Percentiles rank a stretch among this genome's conserved stretches.
These are phyloP conservation scores for Hypoxylon perforatum DNA, from an alignment of 495 filamentous ascomycete species.

Conservation along the genomic window DNA sequence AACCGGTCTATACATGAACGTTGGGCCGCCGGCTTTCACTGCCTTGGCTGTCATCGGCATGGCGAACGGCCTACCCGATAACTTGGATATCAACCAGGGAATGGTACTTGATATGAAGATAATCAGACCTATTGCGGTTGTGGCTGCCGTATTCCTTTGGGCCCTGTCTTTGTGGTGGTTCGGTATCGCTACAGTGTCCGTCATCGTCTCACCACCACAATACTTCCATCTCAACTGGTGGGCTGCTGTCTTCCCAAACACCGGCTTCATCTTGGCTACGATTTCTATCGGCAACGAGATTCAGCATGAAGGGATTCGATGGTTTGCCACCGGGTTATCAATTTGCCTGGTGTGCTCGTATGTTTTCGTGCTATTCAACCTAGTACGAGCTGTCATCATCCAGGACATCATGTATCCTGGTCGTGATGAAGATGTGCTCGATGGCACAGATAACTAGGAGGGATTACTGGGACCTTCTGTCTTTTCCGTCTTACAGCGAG, in stretches of 20 bases:
- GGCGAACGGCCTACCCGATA: constrained; percentile 58
- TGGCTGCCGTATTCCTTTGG: constrained; percentile 73
- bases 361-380: constrained; percentile 61
- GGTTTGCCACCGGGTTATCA: constrained; percentile 62
- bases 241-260: constrained; percentile 69
- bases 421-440: constrained; percentile 68
- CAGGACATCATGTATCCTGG: constrained; percentile 73
- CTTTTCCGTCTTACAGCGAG: background rate
- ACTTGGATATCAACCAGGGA: constrained; percentile 37
- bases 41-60: constrained; percentile 73
- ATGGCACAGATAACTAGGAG: constrained; percentile 21
- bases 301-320: constrained; percentile 54
- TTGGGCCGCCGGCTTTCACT: constrained; percentile 75
- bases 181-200: constrained; percentile 63
- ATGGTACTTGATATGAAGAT: constrained; percentile 48
- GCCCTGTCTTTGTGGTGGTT: constrained; percentile 79
- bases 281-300: constrained; percentile 60
- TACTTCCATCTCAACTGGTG: constrained; percentile 68
- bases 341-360: constrained; percentile 66
- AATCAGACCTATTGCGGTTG: constrained; percentile 64
- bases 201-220: constrained; percentile 59
- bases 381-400: constrained; percentile 63
- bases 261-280: constrained; percentile 64
- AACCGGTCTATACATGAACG: constrained; percentile 77
- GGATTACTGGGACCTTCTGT: background rate